These are phyloP conservation scores for Solanum corneliomulleri DNA, from an alignment of 257 asterid species.

Conservation along the genomic window DNA sequence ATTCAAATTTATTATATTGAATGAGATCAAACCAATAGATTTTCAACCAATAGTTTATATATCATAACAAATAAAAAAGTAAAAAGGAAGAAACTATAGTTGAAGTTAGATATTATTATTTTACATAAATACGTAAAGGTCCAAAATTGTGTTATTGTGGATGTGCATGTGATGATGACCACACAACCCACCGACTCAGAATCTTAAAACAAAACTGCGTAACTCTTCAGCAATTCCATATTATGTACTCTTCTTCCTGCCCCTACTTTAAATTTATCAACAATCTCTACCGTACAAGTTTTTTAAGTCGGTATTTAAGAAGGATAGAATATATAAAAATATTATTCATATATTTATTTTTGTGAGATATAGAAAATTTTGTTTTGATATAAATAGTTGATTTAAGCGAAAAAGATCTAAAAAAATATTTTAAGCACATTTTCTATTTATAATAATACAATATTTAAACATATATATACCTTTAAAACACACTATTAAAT, in stretches of 20 bases:
- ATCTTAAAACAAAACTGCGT: not conserved
- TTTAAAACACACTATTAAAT: no score
- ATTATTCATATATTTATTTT: no score
- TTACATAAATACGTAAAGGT: not conserved
- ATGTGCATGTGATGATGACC: not conserved
- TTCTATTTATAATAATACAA: no score
- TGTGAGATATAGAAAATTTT: no score
- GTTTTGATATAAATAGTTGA: accelerated
- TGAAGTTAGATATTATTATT: not conserved
- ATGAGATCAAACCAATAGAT: not conserved
- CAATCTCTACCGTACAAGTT: not conserved
- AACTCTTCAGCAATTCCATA: not conserved
- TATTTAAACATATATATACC: no score
- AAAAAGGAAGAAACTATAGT: not conserved
- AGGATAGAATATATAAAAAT: not conserved
- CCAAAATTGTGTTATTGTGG: not conserved
- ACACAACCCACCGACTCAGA: not conserved
- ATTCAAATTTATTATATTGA: not conserved
- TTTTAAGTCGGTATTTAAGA: no score
- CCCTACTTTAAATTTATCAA: not conserved
- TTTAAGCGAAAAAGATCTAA: no score
- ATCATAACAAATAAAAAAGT: no score
- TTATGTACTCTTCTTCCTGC: not conserved
- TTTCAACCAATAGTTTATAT: not conserved
- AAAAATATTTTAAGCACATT: no score